phyloP scores from a whole-genome alignment of 371 early-diverging fungal genomes.

The Entomophthora muscae region DNA sequence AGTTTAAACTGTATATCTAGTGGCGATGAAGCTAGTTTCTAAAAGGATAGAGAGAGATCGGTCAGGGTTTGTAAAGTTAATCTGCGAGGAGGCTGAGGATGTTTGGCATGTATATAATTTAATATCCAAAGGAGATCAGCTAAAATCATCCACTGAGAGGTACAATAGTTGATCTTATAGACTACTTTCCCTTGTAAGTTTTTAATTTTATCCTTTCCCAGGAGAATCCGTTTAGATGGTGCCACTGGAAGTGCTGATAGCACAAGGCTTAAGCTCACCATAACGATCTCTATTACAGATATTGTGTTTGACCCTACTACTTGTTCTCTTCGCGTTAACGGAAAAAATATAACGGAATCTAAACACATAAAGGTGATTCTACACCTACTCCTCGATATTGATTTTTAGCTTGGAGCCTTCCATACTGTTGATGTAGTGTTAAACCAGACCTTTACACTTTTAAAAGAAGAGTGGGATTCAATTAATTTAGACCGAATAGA shows the following conservation, averaged over 20 bases:
- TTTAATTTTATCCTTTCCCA: constrained; percentile 14
- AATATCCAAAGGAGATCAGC: constrained; percentile 64
- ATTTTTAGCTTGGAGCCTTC: constrained; percentile 68
- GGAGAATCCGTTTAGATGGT: constrained; percentile 66
- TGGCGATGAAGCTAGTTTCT: constrained; percentile 36
- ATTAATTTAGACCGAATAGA: constrained; percentile 76
- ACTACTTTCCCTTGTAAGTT: neutral
- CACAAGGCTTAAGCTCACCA: constrained; percentile 53
- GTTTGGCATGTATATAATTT: constrained; percentile 97
- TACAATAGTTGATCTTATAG: constrained; percentile 13
- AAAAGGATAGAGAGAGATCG: constrained; percentile 38
- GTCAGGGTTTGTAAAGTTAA: constrained; percentile 39
- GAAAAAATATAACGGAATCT: constrained; percentile 70
- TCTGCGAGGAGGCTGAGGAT: constrained; percentile 86
- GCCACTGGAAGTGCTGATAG: constrained; percentile 81
- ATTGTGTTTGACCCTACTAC: constrained; percentile 80
- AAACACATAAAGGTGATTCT: constrained; percentile 63
- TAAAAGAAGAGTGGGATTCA: constrained; percentile 83
- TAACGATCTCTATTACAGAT: constrained; percentile 72
- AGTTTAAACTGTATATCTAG: too few species aligned
- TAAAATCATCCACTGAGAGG: constrained; percentile 77
- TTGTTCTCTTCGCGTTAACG: constrained; percentile 70
- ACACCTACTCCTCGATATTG: neutral
- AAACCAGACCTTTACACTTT: constrained; percentile 69
- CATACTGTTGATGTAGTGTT: constrained; percentile 90